Evolutionary conservation across 2,329 filamentous ascomycete species (phyloP).

Genomic region (Pseudogymnoascus sp.): DNA sequence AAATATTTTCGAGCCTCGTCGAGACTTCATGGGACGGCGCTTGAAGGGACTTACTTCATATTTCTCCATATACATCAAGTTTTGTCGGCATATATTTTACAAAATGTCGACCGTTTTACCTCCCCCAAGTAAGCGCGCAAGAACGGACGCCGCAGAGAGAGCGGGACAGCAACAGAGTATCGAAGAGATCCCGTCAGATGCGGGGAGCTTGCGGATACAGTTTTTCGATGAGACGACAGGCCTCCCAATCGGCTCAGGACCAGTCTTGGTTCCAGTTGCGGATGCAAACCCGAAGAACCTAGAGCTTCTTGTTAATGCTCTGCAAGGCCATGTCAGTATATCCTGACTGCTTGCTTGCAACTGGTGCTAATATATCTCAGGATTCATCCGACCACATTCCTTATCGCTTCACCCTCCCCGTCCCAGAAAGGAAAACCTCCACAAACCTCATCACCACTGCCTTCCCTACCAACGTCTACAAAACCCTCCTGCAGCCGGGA

Average conservation of each 20-base stretch:
- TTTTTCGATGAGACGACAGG: conserved; percentile 78
- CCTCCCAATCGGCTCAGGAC: conserved; percentile 55
- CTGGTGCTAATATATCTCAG: conserved; percentile 21
- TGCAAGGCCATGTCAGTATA: conserved; percentile 60
- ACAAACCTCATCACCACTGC: conserved; percentile 32
- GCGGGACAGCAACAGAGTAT: conserved; percentile 70
- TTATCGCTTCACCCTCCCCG: conserved; percentile 54
- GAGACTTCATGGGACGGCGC: conserved; percentile 11
- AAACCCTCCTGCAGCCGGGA: conserved; percentile 36
- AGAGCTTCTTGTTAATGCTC: conserved; percentile 74
- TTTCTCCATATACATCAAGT: not conserved
- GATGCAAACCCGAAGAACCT: conserved; percentile 86
- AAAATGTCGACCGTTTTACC: conserved; percentile 72
- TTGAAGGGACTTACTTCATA: conserved; percentile 3
- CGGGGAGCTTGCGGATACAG: conserved; percentile 74
- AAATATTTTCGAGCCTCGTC: conserved; percentile 13
- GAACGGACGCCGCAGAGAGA: conserved; percentile 63
- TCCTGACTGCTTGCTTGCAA: not conserved
- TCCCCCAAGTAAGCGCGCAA: conserved; percentile 83
- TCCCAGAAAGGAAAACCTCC: conserved; percentile 31
- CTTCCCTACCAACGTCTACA: conserved; percentile 33
- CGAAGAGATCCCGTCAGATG: conserved; percentile 54
- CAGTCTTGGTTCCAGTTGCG: conserved; percentile 65
- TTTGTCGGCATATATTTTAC: not conserved
- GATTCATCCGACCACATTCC: conserved; percentile 55